A percentile compares a stretch with the other conserved stretches of the same genome.
These are phyloP conservation scores for Parasitella parasitica DNA, from an alignment of 371 early-diverging fungal species.

Conservation along the genomic window DNA sequence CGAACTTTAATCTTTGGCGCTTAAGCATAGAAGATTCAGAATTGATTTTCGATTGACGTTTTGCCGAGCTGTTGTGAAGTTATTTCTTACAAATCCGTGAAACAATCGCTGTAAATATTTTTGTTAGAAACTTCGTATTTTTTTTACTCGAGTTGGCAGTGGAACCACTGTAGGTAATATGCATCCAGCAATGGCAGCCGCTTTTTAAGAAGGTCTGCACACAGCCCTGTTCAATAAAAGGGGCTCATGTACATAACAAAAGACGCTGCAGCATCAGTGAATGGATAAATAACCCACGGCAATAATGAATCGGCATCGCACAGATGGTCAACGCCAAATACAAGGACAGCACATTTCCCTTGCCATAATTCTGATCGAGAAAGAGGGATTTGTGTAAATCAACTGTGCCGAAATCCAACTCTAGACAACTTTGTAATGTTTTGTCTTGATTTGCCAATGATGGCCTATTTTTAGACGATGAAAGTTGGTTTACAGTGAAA, in stretches of 20 bases:
- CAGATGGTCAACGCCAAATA: background rate
- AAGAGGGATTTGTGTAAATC: background rate
- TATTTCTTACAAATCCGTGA: too few relatives aligned
- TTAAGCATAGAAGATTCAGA: conserved; percentile 9
- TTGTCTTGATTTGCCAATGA: background rate
- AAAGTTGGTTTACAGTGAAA: background rate
- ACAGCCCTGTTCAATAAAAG: background rate
- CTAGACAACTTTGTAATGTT: background rate
- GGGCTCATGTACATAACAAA: background rate
- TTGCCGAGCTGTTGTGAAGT: too few relatives aligned
- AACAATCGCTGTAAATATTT: too few relatives aligned
- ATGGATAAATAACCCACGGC: too few relatives aligned
- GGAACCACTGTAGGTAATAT: too few relatives aligned
- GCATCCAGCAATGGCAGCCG: background rate
- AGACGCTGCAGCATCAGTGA: too few relatives aligned
- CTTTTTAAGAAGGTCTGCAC: background rate
- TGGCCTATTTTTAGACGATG: background rate
- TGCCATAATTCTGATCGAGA: background rate
- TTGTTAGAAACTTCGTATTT: too few relatives aligned
- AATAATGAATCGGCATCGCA: background rate
- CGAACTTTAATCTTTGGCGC: conserved; percentile 15
- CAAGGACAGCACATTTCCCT: background rate
- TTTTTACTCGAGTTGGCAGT: too few relatives aligned
- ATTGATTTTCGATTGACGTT: conserved; percentile 16
- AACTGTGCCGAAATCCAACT: background rate